Evolutionary conservation across 179 eudicot species (phyloP).

Genomic region (Amaranthus tricolor): DNA sequence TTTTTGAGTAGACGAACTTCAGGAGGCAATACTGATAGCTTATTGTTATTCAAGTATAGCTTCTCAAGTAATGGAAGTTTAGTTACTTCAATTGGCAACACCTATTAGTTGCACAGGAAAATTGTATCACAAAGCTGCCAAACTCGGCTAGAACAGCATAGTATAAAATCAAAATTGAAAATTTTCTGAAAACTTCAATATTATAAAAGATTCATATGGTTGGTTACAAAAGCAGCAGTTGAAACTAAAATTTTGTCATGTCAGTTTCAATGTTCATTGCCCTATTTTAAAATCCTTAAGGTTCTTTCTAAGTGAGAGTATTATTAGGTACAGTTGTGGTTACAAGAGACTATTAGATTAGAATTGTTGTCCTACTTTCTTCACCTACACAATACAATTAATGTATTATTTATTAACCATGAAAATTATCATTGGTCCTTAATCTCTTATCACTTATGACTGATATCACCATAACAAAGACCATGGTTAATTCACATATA

Average conservation of each 20-base stretch:
- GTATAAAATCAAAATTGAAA: neutral
- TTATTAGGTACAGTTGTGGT: neutral
- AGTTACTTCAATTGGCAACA: slow-evolving; percentile 84
- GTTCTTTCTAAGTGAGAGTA: neutral
- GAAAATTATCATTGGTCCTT: too few species aligned
- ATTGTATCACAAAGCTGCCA: neutral
- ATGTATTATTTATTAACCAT: too few species aligned
- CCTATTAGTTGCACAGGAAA: slow-evolving; percentile 41
- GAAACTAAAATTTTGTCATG: neutral
- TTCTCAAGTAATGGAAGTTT: slow-evolving; percentile 80
- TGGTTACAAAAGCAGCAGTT: neutral
- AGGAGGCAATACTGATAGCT: slow-evolving; percentile 73
- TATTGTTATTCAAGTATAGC: slow-evolving; percentile 84
- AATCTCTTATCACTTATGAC: neutral
- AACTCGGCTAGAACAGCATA: neutral
- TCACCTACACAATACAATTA: neutral
- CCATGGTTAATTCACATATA: neutral
- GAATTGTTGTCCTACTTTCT: neutral
- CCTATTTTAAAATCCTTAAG: too few species aligned
- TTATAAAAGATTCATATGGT: neutral
- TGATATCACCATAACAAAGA: neutral
- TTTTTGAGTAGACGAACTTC: slow-evolving; percentile 86
- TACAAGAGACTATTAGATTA: too few species aligned
- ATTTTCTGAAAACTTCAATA: neutral
- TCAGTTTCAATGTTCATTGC: too few species aligned